Evolutionary conservation across 2,329 filamentous ascomycete genomes (phyloP), one percentile per base, ranked within the genome.

Genomic region (Metarhizium sp.): DNA sequence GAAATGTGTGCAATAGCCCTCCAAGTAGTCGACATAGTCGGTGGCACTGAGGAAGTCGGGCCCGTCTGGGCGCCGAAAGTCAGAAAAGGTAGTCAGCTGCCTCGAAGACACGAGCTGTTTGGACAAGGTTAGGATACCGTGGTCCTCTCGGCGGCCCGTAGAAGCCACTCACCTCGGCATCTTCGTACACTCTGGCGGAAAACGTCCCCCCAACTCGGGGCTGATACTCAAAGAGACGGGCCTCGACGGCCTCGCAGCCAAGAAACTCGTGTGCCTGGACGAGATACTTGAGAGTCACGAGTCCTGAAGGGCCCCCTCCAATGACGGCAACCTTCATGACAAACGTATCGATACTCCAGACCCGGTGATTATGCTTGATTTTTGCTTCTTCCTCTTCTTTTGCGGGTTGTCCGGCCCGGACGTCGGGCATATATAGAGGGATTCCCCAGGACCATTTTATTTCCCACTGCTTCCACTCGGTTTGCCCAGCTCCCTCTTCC

Each of bases 81-180:
- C 75, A 1, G 75, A 77, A 59, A 77, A 78, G 6, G 69, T 64
- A 0, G 74, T 78, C n/a, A 78, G 67, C 43, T 75, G 73, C 58
- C 73, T 75, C 3, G 73, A 76, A 1, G 71, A 75, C 6, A 78
- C 75, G 5, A 76, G 65, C 67, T 69, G 52, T 38, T 25, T 25
- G 25, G 18, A 14, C 34, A 34, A 34, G 32, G 10, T 34, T 34
- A 38, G 20, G 38, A 34, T 11, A 20, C 14, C 10, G 11, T 18
- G 11, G 18, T 29, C 14, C 29, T 34, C 38, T 10, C 8, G 18
- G 32, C 10, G 32, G 32, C 32, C 32, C 32, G 7, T 34, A 7
- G 32, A 34, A 10, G 45, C 45, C 7, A 51, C 60, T 48, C 50
- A 68, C 64, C 63, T 76, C 74, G 5, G 72, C 71, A 46, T 75